These are phyloP conservation scores for Gyromitra esculenta DNA, from an alignment of 2,329 filamentous ascomycete genomes.

Conservation along the genomic window DNA sequence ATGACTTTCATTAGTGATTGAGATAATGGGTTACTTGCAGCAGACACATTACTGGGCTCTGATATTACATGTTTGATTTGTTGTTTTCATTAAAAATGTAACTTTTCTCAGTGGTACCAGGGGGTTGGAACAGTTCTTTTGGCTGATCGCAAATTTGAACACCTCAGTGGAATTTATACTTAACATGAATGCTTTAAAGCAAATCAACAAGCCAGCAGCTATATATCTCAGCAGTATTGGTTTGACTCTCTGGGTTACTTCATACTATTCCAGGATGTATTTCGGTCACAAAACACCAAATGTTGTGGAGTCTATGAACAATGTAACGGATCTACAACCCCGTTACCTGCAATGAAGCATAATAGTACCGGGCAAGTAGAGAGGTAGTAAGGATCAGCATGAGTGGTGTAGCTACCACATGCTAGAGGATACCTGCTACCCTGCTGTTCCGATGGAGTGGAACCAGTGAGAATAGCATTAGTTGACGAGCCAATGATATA, in stretches of 20 bases:
- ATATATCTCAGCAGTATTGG: neutral
- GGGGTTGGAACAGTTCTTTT: constrained; percentile 3
- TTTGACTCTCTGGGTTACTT: neutral
- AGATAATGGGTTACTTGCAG: constrained; percentile 1
- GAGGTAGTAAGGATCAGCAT: no score
- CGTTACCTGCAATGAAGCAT: no score
- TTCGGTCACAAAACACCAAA: constrained; percentile 16
- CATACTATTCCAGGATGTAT: neutral
- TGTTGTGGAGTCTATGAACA: constrained; percentile 1
- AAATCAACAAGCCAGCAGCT: neutral
- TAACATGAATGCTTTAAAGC: neutral
- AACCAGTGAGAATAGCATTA: no score
- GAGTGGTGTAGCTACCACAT: no score
- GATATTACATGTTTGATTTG: neutral
- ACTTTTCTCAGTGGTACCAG: neutral
- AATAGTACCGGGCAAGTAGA: no score
- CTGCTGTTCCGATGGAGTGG: no score
- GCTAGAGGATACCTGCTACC: no score
- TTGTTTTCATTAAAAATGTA: constrained; percentile 23
- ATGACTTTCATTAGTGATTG: constrained; percentile 21
- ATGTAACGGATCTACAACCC: no score
- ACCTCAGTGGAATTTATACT: neutral
- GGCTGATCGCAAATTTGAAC: constrained; percentile 7
- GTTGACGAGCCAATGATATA: no score
- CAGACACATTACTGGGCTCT: neutral